phyloP scores from a whole-genome alignment of 495 filamentous ascomycete species.

The Penicillium ucsense region DNA sequence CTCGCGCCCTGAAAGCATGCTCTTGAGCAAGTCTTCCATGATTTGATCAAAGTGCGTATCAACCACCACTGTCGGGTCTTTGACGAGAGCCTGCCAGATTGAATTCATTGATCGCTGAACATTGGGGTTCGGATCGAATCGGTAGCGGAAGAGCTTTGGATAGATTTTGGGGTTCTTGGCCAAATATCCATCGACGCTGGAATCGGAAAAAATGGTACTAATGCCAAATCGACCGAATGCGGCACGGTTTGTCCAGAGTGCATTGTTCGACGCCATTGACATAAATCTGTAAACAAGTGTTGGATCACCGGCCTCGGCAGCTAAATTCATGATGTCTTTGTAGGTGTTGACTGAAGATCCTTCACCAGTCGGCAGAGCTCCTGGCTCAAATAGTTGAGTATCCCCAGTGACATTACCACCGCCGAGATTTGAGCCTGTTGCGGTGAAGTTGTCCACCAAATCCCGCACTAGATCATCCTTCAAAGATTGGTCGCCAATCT shows the following conservation, averaged over 20 bases:
- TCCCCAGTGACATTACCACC: slow-evolving; percentile 71
- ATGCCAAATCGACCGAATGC: slow-evolving; percentile 92
- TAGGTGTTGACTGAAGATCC: slow-evolving; percentile 86
- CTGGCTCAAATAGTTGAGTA: slow-evolving; percentile 90
- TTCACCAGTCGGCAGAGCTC: slow-evolving; percentile 82
- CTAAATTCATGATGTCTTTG: slow-evolving; percentile 88
- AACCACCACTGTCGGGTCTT: slow-evolving; percentile 64
- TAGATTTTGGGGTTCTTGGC: slow-evolving; percentile 83
- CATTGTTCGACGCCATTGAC: slow-evolving; percentile 87
- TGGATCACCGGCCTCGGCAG: slow-evolving; percentile 87
- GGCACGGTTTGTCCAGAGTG: slow-evolving; percentile 89
- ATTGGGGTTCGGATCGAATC: slow-evolving; percentile 87
- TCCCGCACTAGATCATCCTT: slow-evolving; percentile 78
- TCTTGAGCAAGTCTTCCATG: slow-evolving; percentile 74
- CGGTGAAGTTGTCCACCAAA: slow-evolving; percentile 80
- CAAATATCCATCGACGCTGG: slow-evolving; percentile 61
- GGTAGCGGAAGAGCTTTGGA: slow-evolving; percentile 86
- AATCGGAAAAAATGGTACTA: slow-evolving; percentile 81
- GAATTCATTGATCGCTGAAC: slow-evolving; percentile 93
- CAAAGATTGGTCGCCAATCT: slow-evolving; percentile 71
- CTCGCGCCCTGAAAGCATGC: slow-evolving; percentile 69
- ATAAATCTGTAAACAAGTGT: slow-evolving; percentile 95
- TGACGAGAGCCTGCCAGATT: slow-evolving; percentile 90
- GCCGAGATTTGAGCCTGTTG: slow-evolving; percentile 54
- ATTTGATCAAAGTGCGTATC: slow-evolving; percentile 74